phyloP scores from a whole-genome alignment of 2,329 filamentous ascomycete genomes.

The Trichoderma oligosporum region DNA sequence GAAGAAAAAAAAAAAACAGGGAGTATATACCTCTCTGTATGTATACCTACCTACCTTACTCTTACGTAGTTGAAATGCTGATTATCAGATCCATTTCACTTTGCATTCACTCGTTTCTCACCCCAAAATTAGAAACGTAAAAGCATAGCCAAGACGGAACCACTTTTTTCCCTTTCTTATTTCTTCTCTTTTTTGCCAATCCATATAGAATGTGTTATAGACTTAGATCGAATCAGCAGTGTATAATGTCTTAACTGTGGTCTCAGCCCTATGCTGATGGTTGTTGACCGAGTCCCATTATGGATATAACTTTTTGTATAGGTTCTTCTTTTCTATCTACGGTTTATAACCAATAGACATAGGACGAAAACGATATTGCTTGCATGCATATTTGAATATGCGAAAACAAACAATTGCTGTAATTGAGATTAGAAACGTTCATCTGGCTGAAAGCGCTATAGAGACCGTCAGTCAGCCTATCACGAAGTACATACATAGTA shows the following conservation, averaged over 20 bases:
- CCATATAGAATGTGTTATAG: neutral
- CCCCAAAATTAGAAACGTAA: neutral
- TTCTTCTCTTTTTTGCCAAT: neutral
- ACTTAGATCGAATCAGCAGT: neutral
- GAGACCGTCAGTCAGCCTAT: neutral
- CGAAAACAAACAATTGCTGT: neutral
- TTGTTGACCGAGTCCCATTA: no score
- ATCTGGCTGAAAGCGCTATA: neutral
- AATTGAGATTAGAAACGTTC: neutral
- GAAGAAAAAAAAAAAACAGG: no score
- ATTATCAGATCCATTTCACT: neutral
- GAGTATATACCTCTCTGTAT: no score
- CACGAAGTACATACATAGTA: no score
- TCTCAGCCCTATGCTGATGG: no score
- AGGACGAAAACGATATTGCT: neutral
- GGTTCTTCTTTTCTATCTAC: no score
- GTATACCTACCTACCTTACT: no score
- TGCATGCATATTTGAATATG: neutral
- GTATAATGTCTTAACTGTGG: conserved; percentile 1
- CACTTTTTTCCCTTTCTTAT: no score
- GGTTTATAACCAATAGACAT: no score
- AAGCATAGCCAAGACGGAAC: no score
- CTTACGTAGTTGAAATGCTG: no score
- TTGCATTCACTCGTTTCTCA: neutral
- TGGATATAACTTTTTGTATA: no score